Conservation (phyloP, 768 basidiomycete species). For the Leccinum truebloodii region DNA sequence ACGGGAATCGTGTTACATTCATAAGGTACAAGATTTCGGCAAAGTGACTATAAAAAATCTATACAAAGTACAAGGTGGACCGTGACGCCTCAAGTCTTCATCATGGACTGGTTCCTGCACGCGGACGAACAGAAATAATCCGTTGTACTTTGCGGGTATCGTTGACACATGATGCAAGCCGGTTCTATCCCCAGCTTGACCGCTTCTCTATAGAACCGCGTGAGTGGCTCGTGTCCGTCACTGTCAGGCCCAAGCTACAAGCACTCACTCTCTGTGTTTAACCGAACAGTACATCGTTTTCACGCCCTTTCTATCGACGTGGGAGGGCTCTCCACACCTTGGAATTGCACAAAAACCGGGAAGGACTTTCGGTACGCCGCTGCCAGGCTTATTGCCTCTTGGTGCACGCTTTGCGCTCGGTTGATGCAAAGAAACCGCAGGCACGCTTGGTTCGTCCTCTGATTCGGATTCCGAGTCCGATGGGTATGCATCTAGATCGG, state of each 20-base stretch:
- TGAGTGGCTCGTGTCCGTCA: slow-evolving; percentile 10
- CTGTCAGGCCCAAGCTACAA: slow-evolving; percentile 1
- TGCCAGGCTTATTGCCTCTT: slow-evolving; percentile 16
- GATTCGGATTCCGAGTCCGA: slow-evolving; percentile 29
- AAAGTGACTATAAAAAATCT: not conserved
- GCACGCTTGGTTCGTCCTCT: slow-evolving; percentile 22
- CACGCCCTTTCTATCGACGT: slow-evolving; percentile 53
- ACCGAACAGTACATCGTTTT: slow-evolving; percentile 57
- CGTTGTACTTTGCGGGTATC: slow-evolving; percentile 54
- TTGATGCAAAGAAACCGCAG: slow-evolving; percentile 12
- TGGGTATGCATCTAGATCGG: slow-evolving; percentile 35
- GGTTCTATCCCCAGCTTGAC: slow-evolving; percentile 50
- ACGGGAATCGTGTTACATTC: not conserved
- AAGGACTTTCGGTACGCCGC: slow-evolving; percentile 1
- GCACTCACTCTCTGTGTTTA: slow-evolving; percentile 64
- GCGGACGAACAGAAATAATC: slow-evolving; percentile 65
- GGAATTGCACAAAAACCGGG: slow-evolving; percentile 54
- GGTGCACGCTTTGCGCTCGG: slow-evolving; percentile 7
- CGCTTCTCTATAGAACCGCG: slow-evolving; percentile 48
- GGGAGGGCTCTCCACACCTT: slow-evolving; percentile 56
- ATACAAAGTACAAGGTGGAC: slow-evolving; percentile 1
- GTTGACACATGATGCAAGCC: slow-evolving; percentile 66
- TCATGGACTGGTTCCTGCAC: slow-evolving; percentile 62
- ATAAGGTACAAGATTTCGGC: not conserved
- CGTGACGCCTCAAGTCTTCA: slow-evolving; percentile 38